Evolutionary conservation across 2,329 filamentous ascomycete species (phyloP).

Genomic region (Massarina eburnea): DNA sequence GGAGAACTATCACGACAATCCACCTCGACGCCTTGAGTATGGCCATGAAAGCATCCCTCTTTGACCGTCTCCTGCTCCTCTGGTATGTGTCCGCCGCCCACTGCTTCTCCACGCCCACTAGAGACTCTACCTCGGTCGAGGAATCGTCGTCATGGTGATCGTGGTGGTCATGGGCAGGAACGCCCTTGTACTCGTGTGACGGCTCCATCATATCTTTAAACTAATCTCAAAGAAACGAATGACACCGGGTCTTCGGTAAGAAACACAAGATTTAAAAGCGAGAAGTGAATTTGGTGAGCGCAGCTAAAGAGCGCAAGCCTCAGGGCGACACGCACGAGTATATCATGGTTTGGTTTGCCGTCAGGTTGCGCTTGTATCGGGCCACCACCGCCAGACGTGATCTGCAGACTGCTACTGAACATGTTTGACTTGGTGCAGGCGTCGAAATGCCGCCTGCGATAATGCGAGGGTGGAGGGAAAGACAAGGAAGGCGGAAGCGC

Average conservation of each 20-base stretch:
- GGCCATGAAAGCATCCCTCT: slow-evolving; percentile 17
- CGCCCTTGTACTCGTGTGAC: slow-evolving; percentile 33
- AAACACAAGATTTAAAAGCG: slow-evolving; percentile 1
- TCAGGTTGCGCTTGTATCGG: slow-evolving; percentile 18
- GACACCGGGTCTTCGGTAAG: slow-evolving; percentile 23
- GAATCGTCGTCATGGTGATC: slow-evolving; percentile 35
- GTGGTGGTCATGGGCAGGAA: slow-evolving; percentile 24
- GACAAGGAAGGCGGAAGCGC: slow-evolving; percentile 10
- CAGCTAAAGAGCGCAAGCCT: slow-evolving; percentile 29
- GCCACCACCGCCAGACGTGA: slow-evolving; percentile 9
- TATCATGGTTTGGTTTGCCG: slow-evolving; percentile 2
- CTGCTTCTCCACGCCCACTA: slow-evolving; percentile 31
- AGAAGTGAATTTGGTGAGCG: slow-evolving; percentile 23
- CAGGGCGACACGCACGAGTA: slow-evolving; percentile 3
- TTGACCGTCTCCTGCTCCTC: slow-evolving; percentile 17
- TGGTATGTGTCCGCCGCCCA: slow-evolving; percentile 24
- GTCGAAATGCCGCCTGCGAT: slow-evolving; percentile 13
- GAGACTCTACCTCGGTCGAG: slow-evolving; percentile 37
- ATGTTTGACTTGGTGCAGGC: slow-evolving; percentile 21
- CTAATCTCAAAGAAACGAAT: slow-evolving; percentile 1
- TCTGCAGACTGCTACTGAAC: slow-evolving; percentile 15
- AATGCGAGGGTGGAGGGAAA: slow-evolving; percentile 1
- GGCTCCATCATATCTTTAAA: slow-evolving; percentile 26
- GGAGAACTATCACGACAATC: slow-evolving; percentile 33
- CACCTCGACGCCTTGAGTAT: slow-evolving; percentile 29